Evolutionary conservation across 805 yeast genomes (phyloP).

Genomic region (Spencermartinsiella europaea): DNA sequence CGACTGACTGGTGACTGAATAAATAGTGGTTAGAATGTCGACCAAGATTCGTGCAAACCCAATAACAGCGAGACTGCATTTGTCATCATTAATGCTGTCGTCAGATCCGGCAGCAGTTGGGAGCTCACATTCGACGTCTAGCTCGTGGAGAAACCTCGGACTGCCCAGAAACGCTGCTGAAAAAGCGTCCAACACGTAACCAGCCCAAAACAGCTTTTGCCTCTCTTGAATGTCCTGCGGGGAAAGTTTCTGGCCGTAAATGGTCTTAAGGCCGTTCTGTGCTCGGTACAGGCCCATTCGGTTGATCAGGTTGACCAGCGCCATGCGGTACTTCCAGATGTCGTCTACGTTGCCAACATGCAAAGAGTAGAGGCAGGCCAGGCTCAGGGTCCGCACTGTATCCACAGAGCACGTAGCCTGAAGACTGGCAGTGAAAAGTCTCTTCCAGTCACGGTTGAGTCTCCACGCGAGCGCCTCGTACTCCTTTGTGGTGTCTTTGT

Average conservation of each 20-base stretch:
- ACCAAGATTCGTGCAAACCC: conserved; percentile 65
- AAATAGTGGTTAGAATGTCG: conserved; percentile 55
- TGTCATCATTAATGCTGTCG: conserved; percentile 26
- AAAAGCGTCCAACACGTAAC: conserved; percentile 70
- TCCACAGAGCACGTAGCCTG: conserved; percentile 20
- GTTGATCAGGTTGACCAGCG: conserved; percentile 76
- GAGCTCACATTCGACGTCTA: conserved; percentile 79
- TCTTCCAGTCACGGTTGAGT: conserved; percentile 24
- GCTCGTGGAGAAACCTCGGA: conserved; percentile 73
- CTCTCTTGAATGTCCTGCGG: conserved; percentile 76
- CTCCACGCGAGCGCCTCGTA: conserved; percentile 4
- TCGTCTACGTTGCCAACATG: conserved; percentile 69
- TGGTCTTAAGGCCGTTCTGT: conserved; percentile 63
- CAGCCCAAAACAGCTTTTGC: conserved; percentile 78
- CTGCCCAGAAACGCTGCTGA: conserved; percentile 74
- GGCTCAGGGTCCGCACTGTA: conserved; percentile 54
- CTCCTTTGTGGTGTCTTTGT: conserved; percentile 9
- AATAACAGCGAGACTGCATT: conserved; percentile 16
- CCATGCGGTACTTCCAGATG: conserved; percentile 70
- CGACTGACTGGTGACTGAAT: conserved; percentile 18
- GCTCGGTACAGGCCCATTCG: conserved; percentile 80
- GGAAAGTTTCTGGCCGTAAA: conserved; percentile 59
- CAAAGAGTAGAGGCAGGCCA: conserved; percentile 66
- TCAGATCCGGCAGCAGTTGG: too few relatives aligned
- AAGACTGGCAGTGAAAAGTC: conserved; percentile 12